Evolutionary conservation across 352 stramenopile genomes (phyloP).

Genomic region (Pythium vanterpoolii): DNA sequence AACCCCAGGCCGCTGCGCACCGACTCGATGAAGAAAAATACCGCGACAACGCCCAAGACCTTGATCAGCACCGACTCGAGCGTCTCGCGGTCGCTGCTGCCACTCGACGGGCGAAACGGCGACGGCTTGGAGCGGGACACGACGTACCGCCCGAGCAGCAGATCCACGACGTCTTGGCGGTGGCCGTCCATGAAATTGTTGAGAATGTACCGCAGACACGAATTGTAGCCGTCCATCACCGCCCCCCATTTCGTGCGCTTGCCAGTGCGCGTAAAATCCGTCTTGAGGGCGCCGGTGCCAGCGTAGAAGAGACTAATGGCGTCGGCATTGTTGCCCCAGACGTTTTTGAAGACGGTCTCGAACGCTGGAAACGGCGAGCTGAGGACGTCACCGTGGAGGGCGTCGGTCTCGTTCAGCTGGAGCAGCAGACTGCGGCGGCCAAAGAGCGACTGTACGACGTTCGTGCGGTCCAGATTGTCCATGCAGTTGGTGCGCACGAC

Average conservation of each 20-base stretch:
- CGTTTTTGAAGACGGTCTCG: conserved; percentile 71
- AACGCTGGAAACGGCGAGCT: conserved; percentile 54
- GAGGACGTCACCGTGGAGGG: conserved; percentile 56
- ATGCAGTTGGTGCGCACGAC: conserved; percentile 97
- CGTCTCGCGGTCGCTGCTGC: conserved; percentile 32
- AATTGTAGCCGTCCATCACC: conserved; percentile 94
- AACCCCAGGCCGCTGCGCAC: conserved; percentile 36
- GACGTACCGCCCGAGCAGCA: conserved; percentile 77
- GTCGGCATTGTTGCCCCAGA: conserved; percentile 97
- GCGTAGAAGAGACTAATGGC: conserved; percentile 92
- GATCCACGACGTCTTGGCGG: conserved; percentile 90
- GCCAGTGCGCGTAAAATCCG: conserved; percentile 94
- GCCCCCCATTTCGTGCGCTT: conserved; percentile 87
- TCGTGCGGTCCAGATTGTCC: conserved; percentile 97
- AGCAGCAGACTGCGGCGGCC: conserved; percentile 75
- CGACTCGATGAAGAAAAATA: conserved; percentile 64
- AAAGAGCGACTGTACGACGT: conserved; percentile 96
- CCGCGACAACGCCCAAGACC: conserved; percentile 41
- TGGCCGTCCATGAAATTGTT: conserved; percentile 95
- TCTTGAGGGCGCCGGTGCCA: conserved; percentile 92
- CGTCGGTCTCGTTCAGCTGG: conserved; percentile 41
- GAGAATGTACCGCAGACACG: conserved; percentile 91
- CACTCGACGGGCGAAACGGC: conserved; percentile 40
- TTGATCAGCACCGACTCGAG: conserved; percentile 57
- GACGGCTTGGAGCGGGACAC: conserved; percentile 73